A percentile compares a stretch with the other conserved stretches of the same genome.
These are phyloP conservation scores for Rostrohypoxylon terebratum DNA, from an alignment of 495 filamentous ascomycete species.

Conservation along the genomic window DNA sequence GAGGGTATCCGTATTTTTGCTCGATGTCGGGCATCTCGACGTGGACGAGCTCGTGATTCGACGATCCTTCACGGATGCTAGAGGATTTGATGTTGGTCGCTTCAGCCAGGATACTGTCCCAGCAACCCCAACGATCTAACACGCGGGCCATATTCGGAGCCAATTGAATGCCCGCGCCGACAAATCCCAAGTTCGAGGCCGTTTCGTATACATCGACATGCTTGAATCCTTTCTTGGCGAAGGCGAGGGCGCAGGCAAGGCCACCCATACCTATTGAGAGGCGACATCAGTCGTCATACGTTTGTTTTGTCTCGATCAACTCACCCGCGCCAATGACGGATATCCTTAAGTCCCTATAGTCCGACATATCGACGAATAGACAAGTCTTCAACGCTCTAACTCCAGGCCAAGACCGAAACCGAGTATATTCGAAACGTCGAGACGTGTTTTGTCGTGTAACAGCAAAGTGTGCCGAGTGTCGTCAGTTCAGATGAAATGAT, in stretches of 20 bases:
- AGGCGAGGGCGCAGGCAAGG: slow-evolving; percentile 74
- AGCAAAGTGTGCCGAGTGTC: not conserved
- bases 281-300: slow-evolving; percentile 20
- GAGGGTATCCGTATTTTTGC: slow-evolving; percentile 75
- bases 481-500: slow-evolving; percentile 8
- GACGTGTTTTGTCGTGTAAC: slow-evolving; percentile 16
- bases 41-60: slow-evolving; percentile 73
- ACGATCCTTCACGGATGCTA: slow-evolving; percentile 70
- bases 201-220: slow-evolving; percentile 78
- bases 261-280: slow-evolving; percentile 76
- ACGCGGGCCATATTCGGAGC: slow-evolving; percentile 84
- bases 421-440: slow-evolving; percentile 10
- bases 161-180: slow-evolving; percentile 85
- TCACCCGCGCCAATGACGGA: slow-evolving; percentile 60
- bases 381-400: not conserved
- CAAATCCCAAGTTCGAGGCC: slow-evolving; percentile 79
- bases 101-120: slow-evolving; percentile 74
- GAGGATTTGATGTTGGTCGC: slow-evolving; percentile 62
- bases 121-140: slow-evolving; percentile 74
- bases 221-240: slow-evolving; percentile 79
- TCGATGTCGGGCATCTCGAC: slow-evolving; percentile 75
- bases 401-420: slow-evolving; percentile 6
- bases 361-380: slow-evolving; percentile 49
- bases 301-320: slow-evolving; percentile 6
- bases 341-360: slow-evolving; percentile 56